Conservation (phyloP, 257 asterid species). For the Plectranthus barbatus region DNA sequence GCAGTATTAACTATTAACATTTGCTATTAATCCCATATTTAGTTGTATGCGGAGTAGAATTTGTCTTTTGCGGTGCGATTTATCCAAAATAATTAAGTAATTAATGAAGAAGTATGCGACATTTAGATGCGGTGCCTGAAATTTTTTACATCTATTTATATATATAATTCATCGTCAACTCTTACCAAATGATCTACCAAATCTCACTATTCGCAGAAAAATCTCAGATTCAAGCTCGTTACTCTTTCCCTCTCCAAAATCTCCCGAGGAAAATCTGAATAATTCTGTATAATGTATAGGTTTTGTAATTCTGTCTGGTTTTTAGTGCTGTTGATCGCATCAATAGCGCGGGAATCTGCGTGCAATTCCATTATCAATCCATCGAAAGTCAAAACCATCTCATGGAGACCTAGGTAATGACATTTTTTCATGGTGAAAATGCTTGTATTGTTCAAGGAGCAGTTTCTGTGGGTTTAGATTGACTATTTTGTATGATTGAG, state of each 20-base stretch:
- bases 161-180: constrained; percentile 29
- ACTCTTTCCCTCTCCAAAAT: not conserved
- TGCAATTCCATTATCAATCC: constrained; percentile 72
- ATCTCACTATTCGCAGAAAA: constrained; percentile 9
- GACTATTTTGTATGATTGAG: constrained; percentile 10
- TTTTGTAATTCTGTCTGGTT: constrained; percentile 20
- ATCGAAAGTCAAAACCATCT: constrained; percentile 71
- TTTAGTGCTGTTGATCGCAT: constrained; percentile 37
- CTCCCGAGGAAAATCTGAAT: not conserved
- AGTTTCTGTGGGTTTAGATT: not conserved
- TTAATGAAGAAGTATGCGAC: not conserved
- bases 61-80: too few relatives aligned
- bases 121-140: not conserved
- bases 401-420: constrained; percentile 83
- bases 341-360: constrained; percentile 35
- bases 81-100: not conserved
- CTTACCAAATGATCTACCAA: constrained; percentile 14
- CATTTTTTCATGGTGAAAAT: not conserved
- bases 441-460: not conserved
- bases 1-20: too few relatives aligned
- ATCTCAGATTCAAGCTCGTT: constrained; percentile 20
- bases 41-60: too few relatives aligned
- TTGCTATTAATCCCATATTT: too few relatives aligned
- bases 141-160: not conserved
- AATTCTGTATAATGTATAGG: constrained; percentile 20